These are phyloP conservation scores for Jacaranda copaia DNA, from an alignment of 257 asterid genomes.

Conservation along the genomic window DNA sequence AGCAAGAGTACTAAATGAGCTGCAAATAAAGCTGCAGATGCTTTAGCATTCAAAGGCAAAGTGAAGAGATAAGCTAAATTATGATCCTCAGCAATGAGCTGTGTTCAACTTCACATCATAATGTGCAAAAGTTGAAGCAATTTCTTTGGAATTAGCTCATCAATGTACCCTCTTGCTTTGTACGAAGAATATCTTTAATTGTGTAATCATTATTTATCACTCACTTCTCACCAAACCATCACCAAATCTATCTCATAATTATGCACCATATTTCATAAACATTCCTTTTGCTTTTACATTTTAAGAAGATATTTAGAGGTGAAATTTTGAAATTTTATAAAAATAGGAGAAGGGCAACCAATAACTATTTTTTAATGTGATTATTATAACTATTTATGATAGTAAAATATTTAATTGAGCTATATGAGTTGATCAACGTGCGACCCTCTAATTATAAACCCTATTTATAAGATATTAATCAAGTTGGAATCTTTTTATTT, in stretches of 20 bases:
- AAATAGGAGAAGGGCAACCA: no score
- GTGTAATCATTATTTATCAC: constrained; percentile 19
- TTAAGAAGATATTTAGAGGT: not conserved
- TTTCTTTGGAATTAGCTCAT: constrained; percentile 20
- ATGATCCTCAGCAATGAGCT: constrained; percentile 18
- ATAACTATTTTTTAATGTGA: no score
- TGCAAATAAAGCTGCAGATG: constrained; percentile 13
- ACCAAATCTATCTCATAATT: not conserved
- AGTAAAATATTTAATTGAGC: not conserved
- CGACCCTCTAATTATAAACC: not conserved
- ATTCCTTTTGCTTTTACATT: not conserved
- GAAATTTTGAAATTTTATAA: no score
- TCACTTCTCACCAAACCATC: not conserved
- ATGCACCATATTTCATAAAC: not conserved
- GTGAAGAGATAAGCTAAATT: constrained; percentile 11
- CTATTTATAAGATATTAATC: no score
- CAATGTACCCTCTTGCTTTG: constrained; percentile 12
- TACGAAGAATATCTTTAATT: constrained; percentile 15
- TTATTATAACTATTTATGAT: no score
- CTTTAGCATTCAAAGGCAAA: constrained; percentile 6
- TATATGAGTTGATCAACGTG: not conserved
- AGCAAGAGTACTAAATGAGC: not conserved
- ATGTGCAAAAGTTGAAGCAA: constrained; percentile 25
- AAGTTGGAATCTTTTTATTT: no score
- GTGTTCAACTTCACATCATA: constrained; percentile 19